A percentile compares a stretch with the other conserved stretches of the same genome.
phyloP scores from a whole-genome alignment of 176 grass and related monocot species.

The Elaeis guineensis region DNA sequence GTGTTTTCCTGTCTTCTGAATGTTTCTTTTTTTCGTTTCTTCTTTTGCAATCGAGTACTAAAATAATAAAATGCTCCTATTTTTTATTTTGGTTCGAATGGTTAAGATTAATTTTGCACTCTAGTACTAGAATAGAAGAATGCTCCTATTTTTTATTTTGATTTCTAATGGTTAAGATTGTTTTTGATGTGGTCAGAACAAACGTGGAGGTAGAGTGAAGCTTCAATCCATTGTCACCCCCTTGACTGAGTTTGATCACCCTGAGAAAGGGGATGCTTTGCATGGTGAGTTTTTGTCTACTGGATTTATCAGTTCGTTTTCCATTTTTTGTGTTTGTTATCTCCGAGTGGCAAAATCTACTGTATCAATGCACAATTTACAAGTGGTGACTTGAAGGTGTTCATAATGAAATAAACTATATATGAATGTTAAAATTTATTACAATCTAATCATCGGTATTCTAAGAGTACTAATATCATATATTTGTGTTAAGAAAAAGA shows the following conservation, averaged over 20 bases:
- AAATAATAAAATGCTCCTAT: background rate
- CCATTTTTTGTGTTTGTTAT: background rate
- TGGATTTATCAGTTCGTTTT: background rate
- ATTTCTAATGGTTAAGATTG: background rate
- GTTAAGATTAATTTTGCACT: background rate
- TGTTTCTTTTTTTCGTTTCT: too few species aligned
- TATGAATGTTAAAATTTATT: too few species aligned
- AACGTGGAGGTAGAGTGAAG: slow-evolving; percentile 24
- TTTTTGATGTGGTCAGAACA: slow-evolving; percentile 13
- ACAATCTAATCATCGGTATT: too few species aligned
- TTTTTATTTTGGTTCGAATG: background rate
- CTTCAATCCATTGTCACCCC: slow-evolving; percentile 26
- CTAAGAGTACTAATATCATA: too few species aligned
- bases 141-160: slow-evolving; percentile 13
- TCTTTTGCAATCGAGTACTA: background rate
- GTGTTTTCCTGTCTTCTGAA: background rate
- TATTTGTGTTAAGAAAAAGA: too few species aligned
- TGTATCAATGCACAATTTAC: too few species aligned
- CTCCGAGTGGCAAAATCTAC: background rate
- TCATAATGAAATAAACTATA: too few species aligned
- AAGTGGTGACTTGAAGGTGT: too few species aligned
- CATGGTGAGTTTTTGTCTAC: slow-evolving; percentile 40
- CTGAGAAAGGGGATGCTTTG: slow-evolving; percentile 87
- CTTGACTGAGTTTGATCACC: slow-evolving; percentile 69
- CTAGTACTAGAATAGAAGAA: too few species aligned